Percentiles rank a stretch among this genome's conserved stretches.
phyloP scores from a whole-genome alignment of 108 stramenopile species.

The Stephanodiscus triporus region DNA sequence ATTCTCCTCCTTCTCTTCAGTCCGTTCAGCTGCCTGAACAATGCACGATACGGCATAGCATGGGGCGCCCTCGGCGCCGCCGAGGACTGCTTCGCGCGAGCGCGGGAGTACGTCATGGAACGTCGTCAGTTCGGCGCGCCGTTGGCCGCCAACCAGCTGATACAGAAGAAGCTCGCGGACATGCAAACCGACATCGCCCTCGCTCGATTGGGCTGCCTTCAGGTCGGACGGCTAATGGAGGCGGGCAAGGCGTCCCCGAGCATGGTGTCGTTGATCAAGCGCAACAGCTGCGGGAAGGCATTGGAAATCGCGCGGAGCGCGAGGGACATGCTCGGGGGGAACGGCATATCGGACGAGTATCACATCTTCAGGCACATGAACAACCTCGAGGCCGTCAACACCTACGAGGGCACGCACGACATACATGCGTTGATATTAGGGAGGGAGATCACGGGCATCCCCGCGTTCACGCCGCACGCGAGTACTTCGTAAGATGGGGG shows the following conservation, averaged over 20 bases:
- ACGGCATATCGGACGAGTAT: conserved; percentile 97
- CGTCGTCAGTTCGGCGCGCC: conserved; percentile 93
- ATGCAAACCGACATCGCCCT: conserved; percentile 90
- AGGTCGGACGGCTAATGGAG: conserved; percentile 92
- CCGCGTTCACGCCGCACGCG: conserved; percentile 76
- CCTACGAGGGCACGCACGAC: conserved; percentile 98
- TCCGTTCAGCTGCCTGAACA: conserved; percentile 94
- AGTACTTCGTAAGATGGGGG: conserved; percentile 5
- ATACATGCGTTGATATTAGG: conserved; percentile 96
- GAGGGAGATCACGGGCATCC: conserved; percentile 91
- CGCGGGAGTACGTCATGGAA: conserved; percentile 87
- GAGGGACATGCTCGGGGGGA: conserved; percentile 96
- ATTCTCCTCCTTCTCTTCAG: background rate
- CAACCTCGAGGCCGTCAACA: conserved; percentile 98
- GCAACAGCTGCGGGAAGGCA: conserved; percentile 93
- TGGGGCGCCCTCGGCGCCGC: conserved; percentile 97
- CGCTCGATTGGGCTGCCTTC: conserved; percentile 72
- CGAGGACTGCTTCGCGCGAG: conserved; percentile 81
- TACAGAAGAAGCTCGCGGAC: conserved; percentile 95
- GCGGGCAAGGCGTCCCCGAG: conserved; percentile 71
- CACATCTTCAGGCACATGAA: conserved; percentile 94
- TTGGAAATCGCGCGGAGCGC: conserved; percentile 84
- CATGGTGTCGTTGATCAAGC: conserved; percentile 94
- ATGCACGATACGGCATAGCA: conserved; percentile 95
- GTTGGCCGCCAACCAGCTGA: conserved; percentile 91